These are phyloP conservation scores for Auricularia sp. DNA, from an alignment of 768 basidiomycete genomes.

Conservation along the genomic window DNA sequence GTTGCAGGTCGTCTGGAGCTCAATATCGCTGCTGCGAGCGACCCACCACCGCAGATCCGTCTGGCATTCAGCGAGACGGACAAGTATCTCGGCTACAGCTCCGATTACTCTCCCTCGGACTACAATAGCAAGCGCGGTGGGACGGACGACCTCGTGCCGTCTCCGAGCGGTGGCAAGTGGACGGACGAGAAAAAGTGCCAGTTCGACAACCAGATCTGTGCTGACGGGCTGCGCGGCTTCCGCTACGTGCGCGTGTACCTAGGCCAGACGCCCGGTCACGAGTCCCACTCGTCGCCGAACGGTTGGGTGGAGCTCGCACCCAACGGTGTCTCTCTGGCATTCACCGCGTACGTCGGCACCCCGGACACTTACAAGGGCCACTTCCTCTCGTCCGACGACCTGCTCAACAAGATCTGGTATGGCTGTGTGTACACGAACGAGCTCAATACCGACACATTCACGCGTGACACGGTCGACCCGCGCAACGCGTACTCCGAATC, in stretches of 20 bases:
- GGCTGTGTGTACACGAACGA: neutral
- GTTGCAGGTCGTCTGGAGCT: neutral
- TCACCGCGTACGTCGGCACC: neutral
- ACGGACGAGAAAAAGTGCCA: neutral
- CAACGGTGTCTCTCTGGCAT: neutral
- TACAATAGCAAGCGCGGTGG: neutral
- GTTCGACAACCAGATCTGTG: neutral
- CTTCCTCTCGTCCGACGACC: neutral
- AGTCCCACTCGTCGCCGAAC: neutral
- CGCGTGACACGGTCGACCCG: neutral
- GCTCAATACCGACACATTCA: constrained; percentile 1
- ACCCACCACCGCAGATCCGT: neutral
- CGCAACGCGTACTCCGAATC: neutral
- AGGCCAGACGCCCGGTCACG: neutral
- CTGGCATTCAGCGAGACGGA: neutral
- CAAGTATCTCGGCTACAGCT: neutral
- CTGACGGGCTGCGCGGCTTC: constrained; percentile 1
- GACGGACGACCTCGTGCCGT: neutral
- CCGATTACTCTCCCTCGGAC: neutral
- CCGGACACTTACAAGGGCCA: neutral
- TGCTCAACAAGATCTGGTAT: neutral
- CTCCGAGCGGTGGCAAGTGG: neutral
- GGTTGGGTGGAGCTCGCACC: neutral
- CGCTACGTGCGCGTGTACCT: neutral
- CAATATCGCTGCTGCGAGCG: neutral